These are phyloP conservation scores for Pholiota molesta DNA, from an alignment of 768 basidiomycete species.

Conservation along the genomic window DNA sequence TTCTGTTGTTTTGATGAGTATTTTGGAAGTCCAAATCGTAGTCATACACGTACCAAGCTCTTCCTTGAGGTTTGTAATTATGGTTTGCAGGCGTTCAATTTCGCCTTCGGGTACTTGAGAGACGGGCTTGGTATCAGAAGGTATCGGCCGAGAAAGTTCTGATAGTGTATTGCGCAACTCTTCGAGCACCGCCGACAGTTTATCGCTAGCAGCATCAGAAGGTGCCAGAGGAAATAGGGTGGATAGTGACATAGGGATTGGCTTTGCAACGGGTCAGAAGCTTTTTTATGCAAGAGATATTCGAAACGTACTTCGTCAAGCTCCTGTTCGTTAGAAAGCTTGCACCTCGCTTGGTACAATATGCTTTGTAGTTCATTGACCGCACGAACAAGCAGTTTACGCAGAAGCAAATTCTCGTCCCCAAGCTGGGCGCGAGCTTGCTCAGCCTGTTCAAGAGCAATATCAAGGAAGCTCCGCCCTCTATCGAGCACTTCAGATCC, in stretches of 20 bases:
- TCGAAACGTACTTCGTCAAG: conserved; percentile 47
- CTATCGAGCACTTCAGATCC: conserved; percentile 49
- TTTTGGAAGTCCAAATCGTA: not conserved
- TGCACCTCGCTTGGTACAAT: conserved; percentile 46
- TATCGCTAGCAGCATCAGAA: conserved; percentile 49
- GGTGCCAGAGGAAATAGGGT: conserved; percentile 60
- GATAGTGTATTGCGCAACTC: conserved; percentile 41
- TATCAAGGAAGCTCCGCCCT: conserved; percentile 60
- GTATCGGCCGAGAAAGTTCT: conserved; percentile 29
- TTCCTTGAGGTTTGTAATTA: conserved; percentile 51
- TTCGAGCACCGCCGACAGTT: conserved; percentile 45
- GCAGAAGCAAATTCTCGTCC: conserved; percentile 67
- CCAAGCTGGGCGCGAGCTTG: conserved; percentile 59
- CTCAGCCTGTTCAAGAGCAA: conserved; percentile 76
- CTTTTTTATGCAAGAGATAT: not conserved
- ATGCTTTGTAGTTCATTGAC: conserved; percentile 68
- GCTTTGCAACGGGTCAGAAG: conserved; percentile 34
- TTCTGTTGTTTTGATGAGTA: conserved; percentile 13
- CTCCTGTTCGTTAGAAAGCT: conserved; percentile 32
- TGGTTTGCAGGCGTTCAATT: conserved; percentile 48
- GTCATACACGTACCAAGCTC: conserved; percentile 55
- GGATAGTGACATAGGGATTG: conserved; percentile 43
- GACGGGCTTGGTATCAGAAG: conserved; percentile 18
- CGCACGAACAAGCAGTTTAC: conserved; percentile 58
- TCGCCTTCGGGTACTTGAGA: conserved; percentile 40